These are phyloP conservation scores for Diplodia intermedia DNA, from an alignment of 2,329 filamentous ascomycete genomes.

Conservation along the genomic window DNA sequence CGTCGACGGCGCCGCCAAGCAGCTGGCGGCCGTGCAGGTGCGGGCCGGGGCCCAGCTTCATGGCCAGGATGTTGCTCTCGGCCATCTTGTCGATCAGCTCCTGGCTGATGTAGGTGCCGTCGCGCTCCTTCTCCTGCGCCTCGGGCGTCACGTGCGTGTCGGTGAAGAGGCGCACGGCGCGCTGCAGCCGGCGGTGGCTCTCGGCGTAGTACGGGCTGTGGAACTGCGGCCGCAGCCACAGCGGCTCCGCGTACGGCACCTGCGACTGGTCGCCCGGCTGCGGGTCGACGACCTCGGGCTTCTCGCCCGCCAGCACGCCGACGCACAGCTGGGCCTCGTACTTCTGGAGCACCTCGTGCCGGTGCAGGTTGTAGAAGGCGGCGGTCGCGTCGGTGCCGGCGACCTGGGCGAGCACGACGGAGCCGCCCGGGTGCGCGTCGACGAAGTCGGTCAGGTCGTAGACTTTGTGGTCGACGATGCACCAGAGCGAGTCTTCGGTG, in stretches of 20 bases:
- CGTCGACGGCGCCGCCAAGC: conserved; percentile 69
- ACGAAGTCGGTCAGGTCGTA: conserved; percentile 87
- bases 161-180: conserved; percentile 74
- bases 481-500: conserved; percentile 77
- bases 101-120: conserved; percentile 72
- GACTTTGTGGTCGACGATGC: conserved; percentile 84
- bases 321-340: conserved; percentile 74
- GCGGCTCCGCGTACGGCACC: conserved; percentile 84
- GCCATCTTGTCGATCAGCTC: conserved; percentile 81
- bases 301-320: conserved; percentile 77
- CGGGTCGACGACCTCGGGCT: conserved; percentile 73
- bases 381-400: conserved; percentile 81
- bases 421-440: conserved; percentile 83
- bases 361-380: conserved; percentile 90
- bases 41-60: conserved; percentile 83
- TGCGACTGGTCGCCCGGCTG: conserved; percentile 73
- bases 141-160: conserved; percentile 75
- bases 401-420: conserved; percentile 78
- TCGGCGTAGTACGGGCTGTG: conserved; percentile 82
- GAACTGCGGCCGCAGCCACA: conserved; percentile 81
- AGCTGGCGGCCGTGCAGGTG: conserved; percentile 76
- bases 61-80: conserved; percentile 75
- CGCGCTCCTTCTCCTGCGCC: conserved; percentile 76
- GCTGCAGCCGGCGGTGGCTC: conserved; percentile 71
- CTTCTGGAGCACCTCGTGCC: conserved; percentile 85